Evolutionary conservation across 2,329 filamentous ascomycete genomes (phyloP), one percentile per base, ranked within the genome.

Genomic region (Fusarium sp.): DNA sequence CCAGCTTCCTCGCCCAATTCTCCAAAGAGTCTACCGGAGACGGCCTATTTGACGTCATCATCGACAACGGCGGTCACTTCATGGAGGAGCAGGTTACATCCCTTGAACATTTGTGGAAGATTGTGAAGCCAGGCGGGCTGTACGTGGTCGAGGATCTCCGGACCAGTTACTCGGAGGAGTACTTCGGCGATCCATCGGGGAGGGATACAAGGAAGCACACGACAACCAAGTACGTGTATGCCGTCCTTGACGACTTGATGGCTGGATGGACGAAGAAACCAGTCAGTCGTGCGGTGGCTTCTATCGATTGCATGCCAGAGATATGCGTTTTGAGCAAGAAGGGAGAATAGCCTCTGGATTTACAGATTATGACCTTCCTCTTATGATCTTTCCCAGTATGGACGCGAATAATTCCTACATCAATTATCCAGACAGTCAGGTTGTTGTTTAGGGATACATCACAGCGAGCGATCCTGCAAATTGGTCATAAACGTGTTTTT

Each of bases 61-160:
- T 84, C 41, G 80, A 83, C 50, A 80, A 82, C 56, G 81, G 80
- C 4, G 79, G 80, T 1, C 80, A 82, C 52, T 76, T 60, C 4
- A 81, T 83, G 78, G 62, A 70, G 6, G 78, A 83, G 70, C 81
- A 83, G 65, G 78, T 78, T 27, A 76, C 70, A 1, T 79, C 76
- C 4, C 60, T 83, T 2, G 68, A 79, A 43, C 70, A 70, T 10
- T 71, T 83, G 16, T 84, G 78, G 78, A 76, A 75, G 13, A 72
- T 75, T 4, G 75, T 83, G 16, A 79, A 77, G 60, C 78, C 79
- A 4, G 79, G 80, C 15, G 81, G 73, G 1, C 41, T 79, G 13
- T 81, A 81, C 48, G 74, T 82, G 37, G 71, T 78, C 37, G 79
- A 81, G 60, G 78, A 80, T 61, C 72, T 81, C 10, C 73, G 74